Evolutionary conservation across 441 rosid species (phyloP).

Genomic region (Syzygium syzygioides): DNA sequence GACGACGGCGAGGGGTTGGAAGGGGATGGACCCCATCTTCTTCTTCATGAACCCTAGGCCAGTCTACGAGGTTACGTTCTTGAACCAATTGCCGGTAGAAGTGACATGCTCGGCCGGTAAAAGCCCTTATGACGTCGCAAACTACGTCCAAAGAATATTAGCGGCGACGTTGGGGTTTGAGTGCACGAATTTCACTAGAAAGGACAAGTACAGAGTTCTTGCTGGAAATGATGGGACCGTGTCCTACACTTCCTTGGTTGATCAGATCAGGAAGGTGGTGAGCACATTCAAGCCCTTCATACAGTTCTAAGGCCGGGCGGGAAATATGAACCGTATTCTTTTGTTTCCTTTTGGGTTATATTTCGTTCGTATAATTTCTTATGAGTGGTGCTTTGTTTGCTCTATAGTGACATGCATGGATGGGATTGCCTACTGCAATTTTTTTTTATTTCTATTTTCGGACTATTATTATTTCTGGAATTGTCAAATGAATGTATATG

Average conservation of each 20-base stretch:
- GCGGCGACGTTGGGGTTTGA: constrained; percentile 85
- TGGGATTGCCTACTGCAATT: not conserved
- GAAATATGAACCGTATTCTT: not conserved
- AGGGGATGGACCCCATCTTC: constrained; percentile 80
- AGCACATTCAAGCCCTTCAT: constrained; percentile 52
- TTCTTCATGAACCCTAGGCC: constrained; percentile 97
- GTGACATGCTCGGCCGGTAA: constrained; percentile 88
- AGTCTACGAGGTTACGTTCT: constrained; percentile 79
- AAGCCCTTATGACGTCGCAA: constrained; percentile 86
- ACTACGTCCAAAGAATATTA: constrained; percentile 79
- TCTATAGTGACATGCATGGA: not conserved
- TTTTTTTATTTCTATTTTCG: not conserved
- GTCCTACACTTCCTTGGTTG: constrained; percentile 44
- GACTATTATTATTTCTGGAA: not conserved
- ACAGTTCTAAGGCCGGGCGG: constrained; percentile 7
- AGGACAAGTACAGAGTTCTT: constrained; percentile 75
- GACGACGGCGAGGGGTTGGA: constrained; percentile 90
- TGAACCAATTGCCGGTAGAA: constrained; percentile 75
- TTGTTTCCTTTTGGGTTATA: not conserved
- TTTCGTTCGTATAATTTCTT: not conserved
- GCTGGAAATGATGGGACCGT: constrained; percentile 93
- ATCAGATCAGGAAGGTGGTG: constrained; percentile 54
- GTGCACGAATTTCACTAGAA: constrained; percentile 86
- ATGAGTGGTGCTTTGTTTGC: not conserved
- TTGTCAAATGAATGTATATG: not conserved